phyloP scores from a whole-genome alignment of 2,329 filamentous ascomycete species.

The Colletotrichum spinosum region DNA sequence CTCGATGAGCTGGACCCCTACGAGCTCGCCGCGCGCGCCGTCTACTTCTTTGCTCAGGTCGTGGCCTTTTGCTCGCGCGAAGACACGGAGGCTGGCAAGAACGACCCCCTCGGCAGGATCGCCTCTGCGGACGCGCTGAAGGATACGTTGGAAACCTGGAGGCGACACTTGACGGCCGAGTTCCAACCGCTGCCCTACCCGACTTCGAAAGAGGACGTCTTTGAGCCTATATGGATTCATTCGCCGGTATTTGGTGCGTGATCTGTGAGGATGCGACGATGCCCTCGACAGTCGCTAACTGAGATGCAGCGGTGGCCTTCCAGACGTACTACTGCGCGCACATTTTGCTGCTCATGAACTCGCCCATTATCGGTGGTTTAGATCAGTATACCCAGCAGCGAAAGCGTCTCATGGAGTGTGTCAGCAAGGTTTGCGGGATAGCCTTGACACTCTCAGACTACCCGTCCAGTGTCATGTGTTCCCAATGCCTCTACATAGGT shows the following conservation, averaged over 20 bases:
- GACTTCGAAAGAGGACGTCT: conserved; percentile 23
- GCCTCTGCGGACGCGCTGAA: conserved; percentile 58
- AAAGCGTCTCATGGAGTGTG: conserved; percentile 38
- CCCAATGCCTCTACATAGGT: conserved; percentile 42
- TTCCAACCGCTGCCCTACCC: conserved; percentile 54
- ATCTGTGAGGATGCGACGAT: neutral
- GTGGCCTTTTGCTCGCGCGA: conserved; percentile 67
- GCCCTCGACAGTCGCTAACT: neutral
- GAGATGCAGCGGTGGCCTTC: conserved; percentile 34
- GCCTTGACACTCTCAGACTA: conserved; percentile 40
- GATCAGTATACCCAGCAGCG: conserved; percentile 38
- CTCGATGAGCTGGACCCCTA: conserved; percentile 60
- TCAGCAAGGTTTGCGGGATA: conserved; percentile 41
- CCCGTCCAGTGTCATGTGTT: conserved; percentile 41
- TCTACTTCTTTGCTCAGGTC: conserved; percentile 67
- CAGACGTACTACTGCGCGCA: conserved; percentile 39
- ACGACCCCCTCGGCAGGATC: conserved; percentile 56
- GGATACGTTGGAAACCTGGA: conserved; percentile 63
- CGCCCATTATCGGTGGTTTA: conserved; percentile 37
- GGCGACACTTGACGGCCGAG: conserved; percentile 54
- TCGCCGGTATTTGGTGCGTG: conserved; percentile 38
- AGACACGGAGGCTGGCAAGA: conserved; percentile 23
- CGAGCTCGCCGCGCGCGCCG: conserved; percentile 64
- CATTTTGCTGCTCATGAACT: conserved; percentile 37
- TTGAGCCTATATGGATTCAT: conserved; percentile 39